Conservation (phyloP, 495 filamentous ascomycete species). For the Rhypophila decipiens region DNA sequence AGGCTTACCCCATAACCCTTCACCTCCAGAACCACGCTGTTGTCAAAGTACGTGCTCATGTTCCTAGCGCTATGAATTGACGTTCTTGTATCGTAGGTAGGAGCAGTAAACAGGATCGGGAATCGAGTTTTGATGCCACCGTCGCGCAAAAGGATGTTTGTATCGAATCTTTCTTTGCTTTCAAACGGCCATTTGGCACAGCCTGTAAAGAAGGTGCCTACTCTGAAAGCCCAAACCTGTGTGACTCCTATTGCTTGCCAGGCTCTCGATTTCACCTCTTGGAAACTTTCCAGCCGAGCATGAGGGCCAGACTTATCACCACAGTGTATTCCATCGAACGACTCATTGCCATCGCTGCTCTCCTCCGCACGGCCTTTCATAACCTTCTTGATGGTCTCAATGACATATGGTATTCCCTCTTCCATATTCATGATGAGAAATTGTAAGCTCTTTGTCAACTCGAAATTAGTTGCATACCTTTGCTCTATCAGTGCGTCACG, state of each 20-base stretch:
- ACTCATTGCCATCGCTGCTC: background rate
- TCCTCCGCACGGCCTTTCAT: too few species aligned
- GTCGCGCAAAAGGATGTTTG: background rate
- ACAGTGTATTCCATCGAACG: constrained; percentile 3
- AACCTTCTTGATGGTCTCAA: too few species aligned
- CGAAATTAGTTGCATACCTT: too few species aligned
- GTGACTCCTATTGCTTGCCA: background rate
- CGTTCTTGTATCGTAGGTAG: background rate
- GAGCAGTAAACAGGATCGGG: background rate
- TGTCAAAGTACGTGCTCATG: background rate
- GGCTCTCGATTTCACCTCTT: background rate
- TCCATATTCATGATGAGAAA: too few species aligned
- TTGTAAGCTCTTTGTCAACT: too few species aligned
- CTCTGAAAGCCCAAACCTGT: background rate
- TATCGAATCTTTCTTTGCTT: background rate
- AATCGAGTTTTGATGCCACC: background rate
- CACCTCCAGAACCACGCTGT: background rate
- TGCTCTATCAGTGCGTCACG: too few species aligned
- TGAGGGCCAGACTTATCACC: background rate
- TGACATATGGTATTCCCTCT: too few species aligned
- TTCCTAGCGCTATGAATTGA: background rate
- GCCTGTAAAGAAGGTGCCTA: background rate
- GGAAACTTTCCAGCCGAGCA: background rate
- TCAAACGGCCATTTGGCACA: background rate
- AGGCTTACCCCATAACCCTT: constrained; percentile 6